Evolutionary conservation across 1,284 basidiomycete species (phyloP), one percentile per base, ranked within the genome.

Genomic region (Bjerkandera adusta): DNA sequence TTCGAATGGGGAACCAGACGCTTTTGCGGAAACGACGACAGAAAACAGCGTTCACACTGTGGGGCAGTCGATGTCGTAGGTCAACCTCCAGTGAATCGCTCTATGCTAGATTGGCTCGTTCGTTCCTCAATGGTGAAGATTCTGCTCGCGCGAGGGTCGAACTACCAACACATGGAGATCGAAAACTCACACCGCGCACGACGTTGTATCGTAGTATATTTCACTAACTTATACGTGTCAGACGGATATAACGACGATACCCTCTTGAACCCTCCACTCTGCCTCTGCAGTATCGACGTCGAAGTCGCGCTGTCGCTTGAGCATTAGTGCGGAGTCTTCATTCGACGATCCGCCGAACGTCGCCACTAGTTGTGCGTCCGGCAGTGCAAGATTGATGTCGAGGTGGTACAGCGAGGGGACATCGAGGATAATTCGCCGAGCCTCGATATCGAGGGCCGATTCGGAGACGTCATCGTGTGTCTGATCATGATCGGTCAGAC

Each of bases 231-330:
- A 34, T 25, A 43, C 8, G 15, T 10, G 24, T 52, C 57, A 77
- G 12, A 61, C 69, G 25, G 61, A 57, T 0, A 79, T 45, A 6
- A 78, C 57, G 38, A 88, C 58, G 43, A 63, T 52, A 18, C 68
- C 68, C 45, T 82, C 75, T 3, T 62, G 71, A 21, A 84, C 70
- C 21, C 67, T 68, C 85, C 85, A 88, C 59, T 85, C 81, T 4
- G 82, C 83, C 34, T 60, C 67, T 2, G 83, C 83, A 2, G 54
- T 61, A 16, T 84, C 81, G 0, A 86, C 76, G 48, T 83, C 71
- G 22, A 89, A 70, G 22, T 72, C 68, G 12, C 77, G 68, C 51
- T 76, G 70, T 24, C 76, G 70, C 56, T 83, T 84, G 30, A 85
- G 68, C 49, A 58, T 63, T 43, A 83, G 57, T 1, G 67, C 36